Evolutionary conservation across 352 stramenopile genomes (phyloP).

Genomic region (Ophiocytium majus): DNA sequence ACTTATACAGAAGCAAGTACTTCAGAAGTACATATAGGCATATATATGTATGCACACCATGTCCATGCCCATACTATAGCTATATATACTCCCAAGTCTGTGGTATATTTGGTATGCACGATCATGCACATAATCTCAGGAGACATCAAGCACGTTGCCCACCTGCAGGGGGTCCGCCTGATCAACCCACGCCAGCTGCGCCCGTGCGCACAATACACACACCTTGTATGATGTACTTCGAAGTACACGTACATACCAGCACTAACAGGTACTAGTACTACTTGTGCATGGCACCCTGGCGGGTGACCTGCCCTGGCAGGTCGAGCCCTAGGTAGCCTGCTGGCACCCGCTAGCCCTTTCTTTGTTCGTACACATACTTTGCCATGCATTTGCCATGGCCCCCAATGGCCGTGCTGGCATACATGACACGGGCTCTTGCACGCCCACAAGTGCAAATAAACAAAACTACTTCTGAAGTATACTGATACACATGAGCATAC

Average conservation of each 20-base stretch:
- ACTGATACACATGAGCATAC: no score
- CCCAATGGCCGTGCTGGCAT: neutral
- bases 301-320: no score
- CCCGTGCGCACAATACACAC: neutral
- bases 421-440: neutral
- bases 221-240: neutral
- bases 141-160: conserved; percentile 23
- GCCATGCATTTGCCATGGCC: no score
- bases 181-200: neutral
- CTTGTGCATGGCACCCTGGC: no score
- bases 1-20: neutral
- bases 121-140: neutral
- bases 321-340: no score
- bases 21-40: neutral
- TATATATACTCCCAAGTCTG: neutral
- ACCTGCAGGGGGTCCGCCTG: conserved; percentile 27
- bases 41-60: neutral
- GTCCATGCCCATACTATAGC: neutral
- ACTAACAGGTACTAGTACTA: no score
- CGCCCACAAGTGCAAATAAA: no score
- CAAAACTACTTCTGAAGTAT: no score
- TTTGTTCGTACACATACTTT: no score
- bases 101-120: neutral
- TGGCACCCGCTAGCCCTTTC: no score
- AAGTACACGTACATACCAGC: no score